Conservation (phyloP, 495 filamentous ascomycete genomes). For the Aspergillus affinis region DNA sequence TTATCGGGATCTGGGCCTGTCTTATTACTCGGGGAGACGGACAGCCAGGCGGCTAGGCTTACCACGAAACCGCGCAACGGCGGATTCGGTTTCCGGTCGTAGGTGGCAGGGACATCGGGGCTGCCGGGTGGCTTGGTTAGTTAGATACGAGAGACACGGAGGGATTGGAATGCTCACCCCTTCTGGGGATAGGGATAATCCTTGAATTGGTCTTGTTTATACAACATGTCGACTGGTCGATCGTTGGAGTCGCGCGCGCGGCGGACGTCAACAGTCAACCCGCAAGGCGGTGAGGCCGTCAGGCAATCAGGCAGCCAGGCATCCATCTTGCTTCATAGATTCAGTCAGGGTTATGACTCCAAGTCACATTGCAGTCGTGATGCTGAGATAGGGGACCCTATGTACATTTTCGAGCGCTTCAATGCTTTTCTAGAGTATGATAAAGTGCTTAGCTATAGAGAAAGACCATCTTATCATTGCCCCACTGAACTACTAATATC, state of each 20-base stretch:
- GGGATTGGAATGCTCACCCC: neutral
- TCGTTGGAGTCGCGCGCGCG: neutral
- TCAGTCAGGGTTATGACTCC: too few species aligned
- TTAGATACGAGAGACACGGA: neutral
- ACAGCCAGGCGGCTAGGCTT: conserved; percentile 34
- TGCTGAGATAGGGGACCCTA: too few species aligned
- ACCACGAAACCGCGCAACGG: conserved; percentile 38
- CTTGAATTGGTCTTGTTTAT: conserved; percentile 6
- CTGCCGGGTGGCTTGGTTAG: neutral
- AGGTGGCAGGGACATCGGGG: conserved; percentile 28
- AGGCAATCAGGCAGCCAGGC: too few species aligned
- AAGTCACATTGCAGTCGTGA: too few species aligned
- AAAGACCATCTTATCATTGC: too few species aligned
- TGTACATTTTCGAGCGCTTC: too few species aligned
- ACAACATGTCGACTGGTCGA: neutral
- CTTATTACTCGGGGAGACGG: conserved; percentile 10
- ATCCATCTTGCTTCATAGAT: too few species aligned
- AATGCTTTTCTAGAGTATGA: too few species aligned
- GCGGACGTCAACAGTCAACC: neutral
- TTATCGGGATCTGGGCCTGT: neutral
- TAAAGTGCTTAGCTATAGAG: too few species aligned
- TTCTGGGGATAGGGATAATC: conserved; percentile 9
- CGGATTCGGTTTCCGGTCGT: conserved; percentile 34
- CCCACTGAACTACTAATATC: too few species aligned
- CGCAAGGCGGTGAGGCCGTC: neutral